Evolutionary conservation across 305 asterid genomes (phyloP).

Genomic region (Ajuga reptans): DNA sequence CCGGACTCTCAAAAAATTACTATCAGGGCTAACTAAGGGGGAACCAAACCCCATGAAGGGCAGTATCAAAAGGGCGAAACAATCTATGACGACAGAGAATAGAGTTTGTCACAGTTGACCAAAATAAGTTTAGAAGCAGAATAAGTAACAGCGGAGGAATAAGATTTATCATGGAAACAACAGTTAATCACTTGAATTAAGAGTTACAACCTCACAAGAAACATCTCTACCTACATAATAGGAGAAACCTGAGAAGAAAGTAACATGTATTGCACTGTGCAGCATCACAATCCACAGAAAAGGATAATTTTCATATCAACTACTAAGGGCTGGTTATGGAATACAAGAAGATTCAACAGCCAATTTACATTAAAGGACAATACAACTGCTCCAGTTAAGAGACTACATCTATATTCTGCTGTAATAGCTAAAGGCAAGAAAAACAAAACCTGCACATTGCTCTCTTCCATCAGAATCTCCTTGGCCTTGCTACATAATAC

Average conservation of each 20-base stretch:
- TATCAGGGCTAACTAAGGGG: background rate
- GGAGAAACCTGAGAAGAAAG: background rate
- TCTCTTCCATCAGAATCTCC: constrained; percentile 48
- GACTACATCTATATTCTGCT: background rate
- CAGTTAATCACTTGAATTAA: background rate
- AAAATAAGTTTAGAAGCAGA: background rate
- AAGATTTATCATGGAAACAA: background rate
- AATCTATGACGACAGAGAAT: background rate
- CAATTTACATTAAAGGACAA: background rate
- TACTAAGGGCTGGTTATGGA: background rate
- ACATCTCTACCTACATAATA: background rate
- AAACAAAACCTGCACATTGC: constrained; percentile 41
- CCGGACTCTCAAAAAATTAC: background rate
- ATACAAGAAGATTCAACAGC: background rate
- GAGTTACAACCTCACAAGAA: constrained; percentile 3
- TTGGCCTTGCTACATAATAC: constrained; percentile 51
- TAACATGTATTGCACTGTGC: background rate
- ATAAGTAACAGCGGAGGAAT: background rate
- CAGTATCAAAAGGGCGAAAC: background rate
- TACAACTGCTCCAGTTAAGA: background rate
- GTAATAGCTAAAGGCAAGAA: background rate
- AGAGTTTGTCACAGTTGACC: background rate
- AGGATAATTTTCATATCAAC: background rate
- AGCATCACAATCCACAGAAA: background rate
- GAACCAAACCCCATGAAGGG: background rate